Evolutionary conservation across 345 rosid species (phyloP).

Genomic region (Adansonia digitata): DNA sequence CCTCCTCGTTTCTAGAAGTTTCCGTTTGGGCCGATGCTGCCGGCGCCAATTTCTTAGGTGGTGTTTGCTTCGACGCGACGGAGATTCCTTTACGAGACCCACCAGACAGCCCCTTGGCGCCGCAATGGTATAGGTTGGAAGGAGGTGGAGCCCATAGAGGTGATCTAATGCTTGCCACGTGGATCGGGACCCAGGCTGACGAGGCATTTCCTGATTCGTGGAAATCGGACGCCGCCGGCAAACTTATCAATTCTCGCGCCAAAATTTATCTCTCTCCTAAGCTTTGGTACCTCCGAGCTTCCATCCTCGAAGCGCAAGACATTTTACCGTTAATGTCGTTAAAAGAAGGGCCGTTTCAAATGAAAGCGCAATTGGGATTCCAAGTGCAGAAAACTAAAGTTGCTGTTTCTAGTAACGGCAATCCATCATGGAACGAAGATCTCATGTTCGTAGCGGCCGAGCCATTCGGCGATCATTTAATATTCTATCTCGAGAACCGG

Average conservation of each 20-base stretch:
- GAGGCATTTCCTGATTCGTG: slow-evolving; percentile 89
- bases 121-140: slow-evolving; percentile 91
- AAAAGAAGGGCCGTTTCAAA: slow-evolving; percentile 51
- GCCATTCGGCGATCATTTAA: slow-evolving; percentile 54
- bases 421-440: slow-evolving; percentile 85
- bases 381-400: slow-evolving; percentile 70
- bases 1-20: slow-evolving; percentile 56
- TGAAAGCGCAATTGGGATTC: slow-evolving; percentile 70
- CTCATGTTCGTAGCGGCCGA: slow-evolving; percentile 76
- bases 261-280: slow-evolving; percentile 80
- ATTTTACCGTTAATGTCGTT: slow-evolving; percentile 35
- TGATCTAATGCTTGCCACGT: slow-evolving; percentile 89
- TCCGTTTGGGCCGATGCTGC: slow-evolving; percentile 59
- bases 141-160: slow-evolving; percentile 58
- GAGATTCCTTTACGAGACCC: slow-evolving; percentile 89
- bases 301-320: slow-evolving; percentile 75
- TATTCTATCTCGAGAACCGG: slow-evolving; percentile 55
- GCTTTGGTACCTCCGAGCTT: slow-evolving; percentile 79
- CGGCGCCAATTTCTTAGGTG: slow-evolving; percentile 52
- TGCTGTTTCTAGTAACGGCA: slow-evolving; percentile 49
- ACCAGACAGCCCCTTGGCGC: slow-evolving; percentile 92
- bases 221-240: slow-evolving; percentile 76
- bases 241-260: slow-evolving; percentile 48
- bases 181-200: slow-evolving; percentile 96
- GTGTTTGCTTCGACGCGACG: slow-evolving; percentile 68